Evolutionary conservation across 345 rosid species (phyloP), one percentile per base, ranked within the genome.

Genomic region (Lepidium didymum): DNA sequence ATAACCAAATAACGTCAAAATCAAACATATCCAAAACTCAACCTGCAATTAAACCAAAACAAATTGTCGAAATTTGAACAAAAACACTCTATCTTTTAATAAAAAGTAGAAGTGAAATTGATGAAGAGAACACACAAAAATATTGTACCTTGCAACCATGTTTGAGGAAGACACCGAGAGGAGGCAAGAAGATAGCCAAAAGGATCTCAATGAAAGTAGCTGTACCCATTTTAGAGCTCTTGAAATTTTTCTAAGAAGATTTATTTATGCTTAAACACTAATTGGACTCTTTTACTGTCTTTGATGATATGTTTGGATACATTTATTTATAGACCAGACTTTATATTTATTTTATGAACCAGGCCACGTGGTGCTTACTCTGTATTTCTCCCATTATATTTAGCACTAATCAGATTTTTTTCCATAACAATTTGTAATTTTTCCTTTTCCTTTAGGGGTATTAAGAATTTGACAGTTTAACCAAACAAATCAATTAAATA

Each of bases 111-210:
- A 52, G 61, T 70, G 9, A 34, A 36, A 43, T 2, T 56, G 52
- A 63, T 56, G 52, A 63, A 62, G 50, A n/a, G n/a, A n/a, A 63
- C 31, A 41, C 1, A 56, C 14, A 5, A 2, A 56, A 44, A 33
- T 2, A 21, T 1, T 64, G 16, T 63, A 74, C 78, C 64, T 54
- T 54, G 80, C 96, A 91, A 14, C 91, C 93, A 58, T 10, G 87
- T 74, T 87, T 91, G 83, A 88, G 88, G 77, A 86, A 91, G 70
- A 91, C 97, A 4, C 96, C 97, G 0, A 91, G 91, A 58, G 97
- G 97, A 47, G 97, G 97, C 85, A 91, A 79, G 64, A 91, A 15
- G 75, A 91, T 83, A 15, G 97, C 97, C 75, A 91, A 50, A 45
- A 91, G 14, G 64, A 86, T 84, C 60, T 91, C 96, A 0, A 88